Percentiles rank a stretch among this genome's conserved stretches.
Conservation (phyloP, 768 basidiomycete genomes). For the Mycena leptocephala region DNA sequence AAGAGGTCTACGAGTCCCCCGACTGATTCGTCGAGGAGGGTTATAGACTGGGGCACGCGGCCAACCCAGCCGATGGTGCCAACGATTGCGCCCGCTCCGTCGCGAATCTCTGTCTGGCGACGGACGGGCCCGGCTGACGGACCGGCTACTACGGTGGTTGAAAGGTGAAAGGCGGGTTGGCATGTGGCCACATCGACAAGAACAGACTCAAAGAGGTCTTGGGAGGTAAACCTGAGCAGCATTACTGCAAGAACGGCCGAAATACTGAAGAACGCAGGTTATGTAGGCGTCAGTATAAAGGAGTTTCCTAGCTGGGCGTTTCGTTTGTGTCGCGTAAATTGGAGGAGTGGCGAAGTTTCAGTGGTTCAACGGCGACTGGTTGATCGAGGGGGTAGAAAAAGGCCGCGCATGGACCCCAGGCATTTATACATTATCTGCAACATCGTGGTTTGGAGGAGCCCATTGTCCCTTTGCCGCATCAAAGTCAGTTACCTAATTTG, state of each 20-base stretch:
- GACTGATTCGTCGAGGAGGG: constrained; percentile 66
- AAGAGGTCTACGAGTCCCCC: constrained; percentile 71
- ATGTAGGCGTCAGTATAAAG: constrained; percentile 25
- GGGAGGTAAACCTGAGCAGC: constrained; percentile 73
- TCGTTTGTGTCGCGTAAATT: constrained; percentile 55
- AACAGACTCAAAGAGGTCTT: constrained; percentile 71
- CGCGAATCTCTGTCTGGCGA: constrained; percentile 47
- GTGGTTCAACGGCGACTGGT: background rate
- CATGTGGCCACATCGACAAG: constrained; percentile 71
- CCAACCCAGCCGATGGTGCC: constrained; percentile 71
- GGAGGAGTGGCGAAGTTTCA: constrained; percentile 10
- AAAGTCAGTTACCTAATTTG: background rate
- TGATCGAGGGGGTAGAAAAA: background rate
- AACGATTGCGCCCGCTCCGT: constrained; percentile 53
- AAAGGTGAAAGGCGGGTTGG: constrained; percentile 63
- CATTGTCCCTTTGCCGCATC: background rate
- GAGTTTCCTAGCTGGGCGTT: constrained; percentile 63
- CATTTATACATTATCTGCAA: constrained; percentile 12
- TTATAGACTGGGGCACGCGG: constrained; percentile 65
- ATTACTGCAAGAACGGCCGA: constrained; percentile 47
- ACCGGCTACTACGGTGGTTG: constrained; percentile 48
- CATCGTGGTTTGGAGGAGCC: background rate
- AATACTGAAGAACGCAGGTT: constrained; percentile 20
- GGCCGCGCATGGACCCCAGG: background rate
- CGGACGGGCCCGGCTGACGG: constrained; percentile 49